Evolutionary conservation across 768 basidiomycete species (phyloP).

Genomic region (Trametes meyenii): DNA sequence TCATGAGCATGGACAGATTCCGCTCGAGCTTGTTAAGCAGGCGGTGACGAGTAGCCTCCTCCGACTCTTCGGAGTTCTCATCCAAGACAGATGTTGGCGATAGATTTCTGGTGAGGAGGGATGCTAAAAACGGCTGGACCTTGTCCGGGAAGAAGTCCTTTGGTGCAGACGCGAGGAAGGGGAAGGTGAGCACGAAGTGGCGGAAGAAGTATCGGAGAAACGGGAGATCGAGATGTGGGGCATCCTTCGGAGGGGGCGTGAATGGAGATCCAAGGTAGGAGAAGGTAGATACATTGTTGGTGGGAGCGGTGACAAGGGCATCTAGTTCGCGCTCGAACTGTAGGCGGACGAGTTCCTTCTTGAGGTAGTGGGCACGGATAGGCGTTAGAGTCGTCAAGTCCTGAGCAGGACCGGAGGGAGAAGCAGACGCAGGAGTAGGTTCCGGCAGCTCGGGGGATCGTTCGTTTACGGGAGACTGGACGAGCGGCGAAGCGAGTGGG

Average conservation of each 20-base stretch:
- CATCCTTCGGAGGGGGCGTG: conserved; percentile 62
- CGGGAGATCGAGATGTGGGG: conserved; percentile 71
- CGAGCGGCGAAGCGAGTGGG: conserved; percentile 24
- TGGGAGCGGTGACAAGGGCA: conserved; percentile 53
- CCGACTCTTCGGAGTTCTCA: conserved; percentile 51
- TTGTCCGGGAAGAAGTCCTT: conserved; percentile 93
- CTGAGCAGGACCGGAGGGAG: neutral
- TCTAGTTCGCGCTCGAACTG: conserved; percentile 83
- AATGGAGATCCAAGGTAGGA: conserved; percentile 92
- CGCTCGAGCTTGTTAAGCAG: conserved; percentile 81
- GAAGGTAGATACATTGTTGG: conserved; percentile 62
- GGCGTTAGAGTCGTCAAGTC: conserved; percentile 61
- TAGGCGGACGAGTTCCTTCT: conserved; percentile 90
- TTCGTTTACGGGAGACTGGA: conserved; percentile 11
- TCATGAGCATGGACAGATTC: conserved; percentile 80
- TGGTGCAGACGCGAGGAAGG: conserved; percentile 89
- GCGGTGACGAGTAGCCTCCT: conserved; percentile 64
- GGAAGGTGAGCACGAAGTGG: conserved; percentile 93
- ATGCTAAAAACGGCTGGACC: conserved; percentile 91
- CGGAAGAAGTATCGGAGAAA: conserved; percentile 89
- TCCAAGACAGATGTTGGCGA: conserved; percentile 63
- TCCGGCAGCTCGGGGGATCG: conserved; percentile 4
- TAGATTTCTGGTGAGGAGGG: conserved; percentile 79
- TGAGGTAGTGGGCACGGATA: conserved; percentile 95
- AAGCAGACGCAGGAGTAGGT: neutral